Base-by-base conservation (phyloP, 2,329 filamentous ascomycete genomes). In the Fusarium subtropicale region DNA sequence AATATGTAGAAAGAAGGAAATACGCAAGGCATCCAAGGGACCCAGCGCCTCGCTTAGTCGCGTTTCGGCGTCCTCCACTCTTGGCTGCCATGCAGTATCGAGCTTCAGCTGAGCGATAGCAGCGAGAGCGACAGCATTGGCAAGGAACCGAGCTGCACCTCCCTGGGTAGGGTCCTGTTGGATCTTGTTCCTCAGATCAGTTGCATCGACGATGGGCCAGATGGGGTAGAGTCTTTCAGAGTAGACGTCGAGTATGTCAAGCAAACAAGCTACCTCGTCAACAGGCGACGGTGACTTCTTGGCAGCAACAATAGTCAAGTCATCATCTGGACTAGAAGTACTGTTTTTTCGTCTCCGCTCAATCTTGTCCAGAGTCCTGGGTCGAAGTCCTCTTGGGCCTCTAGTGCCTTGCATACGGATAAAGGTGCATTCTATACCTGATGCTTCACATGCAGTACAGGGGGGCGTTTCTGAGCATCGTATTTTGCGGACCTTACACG, bases 401-500 rank as follows among this genome's bases (percentile, higher is more conserved):
- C 84, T 79, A 6, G 78, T 81, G 13, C 79, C 77, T 44, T 82
- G 82, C 8, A 75, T 73, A 16, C 80, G 81, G 60, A 81, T 81
- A 73, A 85, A 86, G n/a, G 84, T 86, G 72, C 84, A 86, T 18
- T 81, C 77, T 52, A 86, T 81, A 10, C 81, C 78, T 4, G 82
- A 79, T 18, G 81, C 77, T 26, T 76, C 71, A 66, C 84, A 86
- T 12, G 81, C 79, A 28, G 76, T 76, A 60, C 84, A 86, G 9
- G 84, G 84, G 24, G 81, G 77, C 3, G 77, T 75, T 50, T 84
- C 84, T 16, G 81, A 81, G 72, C 84, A 86, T 47, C 81, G 81
- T 61, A 86, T 82, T 76, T 86, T 86, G 56, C 84, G 80, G 42
- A 86, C 80, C 76, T 84, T 85, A 76, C 84, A 86, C 22, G 80